Conservation (phyloP, 2,329 filamentous ascomycete species). For the Alternaria sp. region DNA sequence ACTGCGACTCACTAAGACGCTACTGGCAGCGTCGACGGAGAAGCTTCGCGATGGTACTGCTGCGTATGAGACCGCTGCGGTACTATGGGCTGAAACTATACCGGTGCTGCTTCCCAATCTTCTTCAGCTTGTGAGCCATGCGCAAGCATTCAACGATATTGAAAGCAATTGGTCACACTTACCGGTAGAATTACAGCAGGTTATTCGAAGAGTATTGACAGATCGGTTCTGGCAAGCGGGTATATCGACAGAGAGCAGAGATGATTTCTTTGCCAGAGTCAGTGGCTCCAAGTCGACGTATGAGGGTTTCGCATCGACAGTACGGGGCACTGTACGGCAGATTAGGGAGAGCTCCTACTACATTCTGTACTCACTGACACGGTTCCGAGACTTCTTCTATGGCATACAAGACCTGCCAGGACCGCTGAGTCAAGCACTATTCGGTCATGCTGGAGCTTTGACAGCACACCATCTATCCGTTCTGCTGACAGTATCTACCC, state of each 20-base stretch:
- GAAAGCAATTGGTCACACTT: slow-evolving; percentile 79
- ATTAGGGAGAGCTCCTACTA: slow-evolving; percentile 94
- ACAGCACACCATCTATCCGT: slow-evolving; percentile 94
- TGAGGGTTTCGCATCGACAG: slow-evolving; percentile 92
- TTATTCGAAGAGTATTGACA: slow-evolving; percentile 84
- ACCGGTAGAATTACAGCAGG: slow-evolving; percentile 75
- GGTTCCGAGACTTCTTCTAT: slow-evolving; percentile 88
- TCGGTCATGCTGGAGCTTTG: slow-evolving; percentile 80
- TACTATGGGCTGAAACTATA: slow-evolving; percentile 86
- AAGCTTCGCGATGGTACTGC: slow-evolving; percentile 78
- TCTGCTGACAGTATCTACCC: slow-evolving; percentile 86
- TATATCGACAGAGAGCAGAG: slow-evolving; percentile 93
- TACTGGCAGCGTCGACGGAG: slow-evolving; percentile 92
- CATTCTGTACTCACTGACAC: slow-evolving; percentile 91
- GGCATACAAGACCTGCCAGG: slow-evolving; percentile 84
- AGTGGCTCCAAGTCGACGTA: slow-evolving; percentile 87
- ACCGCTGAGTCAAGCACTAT: slow-evolving; percentile 84
- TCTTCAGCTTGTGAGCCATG: slow-evolving; percentile 85
- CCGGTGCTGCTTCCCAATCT: slow-evolving; percentile 85
- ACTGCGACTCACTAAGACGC: slow-evolving; percentile 85
- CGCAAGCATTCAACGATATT: slow-evolving; percentile 90
- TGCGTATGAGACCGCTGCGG: slow-evolving; percentile 77
- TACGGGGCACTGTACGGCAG: slow-evolving; percentile 86
- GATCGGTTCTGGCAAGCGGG: slow-evolving; percentile 99
- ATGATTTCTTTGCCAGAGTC: slow-evolving; percentile 94